phyloP scores from a whole-genome alignment of 768 basidiomycete species.

The Lenzites betulinus region DNA sequence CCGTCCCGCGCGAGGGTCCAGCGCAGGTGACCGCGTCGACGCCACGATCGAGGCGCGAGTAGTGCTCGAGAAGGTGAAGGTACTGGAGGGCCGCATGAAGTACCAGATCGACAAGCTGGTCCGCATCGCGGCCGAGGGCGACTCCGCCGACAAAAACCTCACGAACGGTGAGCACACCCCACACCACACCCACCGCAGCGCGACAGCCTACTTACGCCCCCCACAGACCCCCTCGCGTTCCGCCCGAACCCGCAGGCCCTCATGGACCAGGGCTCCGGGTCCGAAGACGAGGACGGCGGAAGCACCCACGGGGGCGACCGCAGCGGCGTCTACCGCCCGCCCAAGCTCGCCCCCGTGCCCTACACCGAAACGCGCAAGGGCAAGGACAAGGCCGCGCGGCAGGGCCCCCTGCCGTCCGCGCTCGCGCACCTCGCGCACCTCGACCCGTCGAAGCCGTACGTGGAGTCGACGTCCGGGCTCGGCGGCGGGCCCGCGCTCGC shows the following conservation, averaged over 20 bases:
- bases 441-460: constrained; percentile 62
- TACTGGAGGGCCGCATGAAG: constrained; percentile 82
- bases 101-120: constrained; percentile 98
- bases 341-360: constrained; percentile 86
- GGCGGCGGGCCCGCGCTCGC: constrained; percentile 63
- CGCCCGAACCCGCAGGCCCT: constrained; percentile 86
- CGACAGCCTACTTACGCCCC: neutral
- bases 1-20: constrained; percentile 55
- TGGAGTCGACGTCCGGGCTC: constrained; percentile 73
- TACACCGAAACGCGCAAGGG: constrained; percentile 63
- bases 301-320: constrained; percentile 25
- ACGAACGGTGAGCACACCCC: constrained; percentile 56
- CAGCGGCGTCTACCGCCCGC: constrained; percentile 77
- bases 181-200: neutral
- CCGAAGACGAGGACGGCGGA: constrained; percentile 31
- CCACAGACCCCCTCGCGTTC: constrained; percentile 86
- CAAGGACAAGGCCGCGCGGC: constrained; percentile 49
- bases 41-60: constrained; percentile 78
- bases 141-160: constrained; percentile 39
- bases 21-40: constrained; percentile 76
- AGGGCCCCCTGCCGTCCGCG: constrained; percentile 62
- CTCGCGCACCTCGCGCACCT: constrained; percentile 53
- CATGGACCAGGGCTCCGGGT: constrained; percentile 42
- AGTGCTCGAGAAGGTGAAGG: constrained; percentile 85
- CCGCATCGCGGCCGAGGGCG: constrained; percentile 65